phyloP scores from a whole-genome alignment of 2,329 filamentous ascomycete genomes.

The Aspergillus sp. region DNA sequence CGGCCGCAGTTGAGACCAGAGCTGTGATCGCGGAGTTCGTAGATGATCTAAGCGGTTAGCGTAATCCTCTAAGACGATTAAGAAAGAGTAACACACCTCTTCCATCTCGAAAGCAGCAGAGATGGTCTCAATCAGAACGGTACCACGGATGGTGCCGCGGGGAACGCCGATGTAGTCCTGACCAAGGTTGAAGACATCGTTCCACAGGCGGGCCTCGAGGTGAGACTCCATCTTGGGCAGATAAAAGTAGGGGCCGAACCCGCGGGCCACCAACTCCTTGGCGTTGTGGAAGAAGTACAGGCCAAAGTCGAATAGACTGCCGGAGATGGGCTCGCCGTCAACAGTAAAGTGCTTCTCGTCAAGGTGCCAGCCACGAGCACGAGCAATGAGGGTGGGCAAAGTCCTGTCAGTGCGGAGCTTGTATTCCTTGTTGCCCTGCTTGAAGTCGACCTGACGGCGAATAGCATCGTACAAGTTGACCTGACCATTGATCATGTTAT shows the following conservation, averaged over 20 bases:
- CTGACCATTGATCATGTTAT: conserved; percentile 99
- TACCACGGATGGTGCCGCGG: conserved; percentile 89
- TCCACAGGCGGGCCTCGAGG: conserved; percentile 95
- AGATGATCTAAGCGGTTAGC: conserved; percentile 68
- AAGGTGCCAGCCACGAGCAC: conserved; percentile 94
- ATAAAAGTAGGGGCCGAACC: conserved; percentile 94
- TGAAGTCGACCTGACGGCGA: conserved; percentile 92
- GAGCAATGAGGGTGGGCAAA: conserved; percentile 87
- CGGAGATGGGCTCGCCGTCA: conserved; percentile 92
- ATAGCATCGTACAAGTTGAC: conserved; percentile 97
- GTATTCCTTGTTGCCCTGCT: conserved; percentile 92
- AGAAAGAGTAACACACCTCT: conserved; percentile 49
- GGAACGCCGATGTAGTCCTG: conserved; percentile 91
- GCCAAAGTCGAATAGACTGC: conserved; percentile 92
- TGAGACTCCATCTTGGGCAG: conserved; percentile 98
- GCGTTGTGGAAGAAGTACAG: conserved; percentile 99
- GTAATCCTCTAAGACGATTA: neutral
- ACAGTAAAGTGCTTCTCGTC: conserved; percentile 98
- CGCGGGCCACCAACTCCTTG: conserved; percentile 77
- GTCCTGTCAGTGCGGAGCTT: conserved; percentile 89
- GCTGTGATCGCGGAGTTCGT: conserved; percentile 95
- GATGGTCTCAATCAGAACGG: conserved; percentile 97
- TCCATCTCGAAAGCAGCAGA: conserved; percentile 99
- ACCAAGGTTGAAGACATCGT: conserved; percentile 92
- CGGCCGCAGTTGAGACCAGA: conserved; percentile 96